Conservation (phyloP, 768 basidiomycete species). For the Symmetrospora coprosmae region DNA sequence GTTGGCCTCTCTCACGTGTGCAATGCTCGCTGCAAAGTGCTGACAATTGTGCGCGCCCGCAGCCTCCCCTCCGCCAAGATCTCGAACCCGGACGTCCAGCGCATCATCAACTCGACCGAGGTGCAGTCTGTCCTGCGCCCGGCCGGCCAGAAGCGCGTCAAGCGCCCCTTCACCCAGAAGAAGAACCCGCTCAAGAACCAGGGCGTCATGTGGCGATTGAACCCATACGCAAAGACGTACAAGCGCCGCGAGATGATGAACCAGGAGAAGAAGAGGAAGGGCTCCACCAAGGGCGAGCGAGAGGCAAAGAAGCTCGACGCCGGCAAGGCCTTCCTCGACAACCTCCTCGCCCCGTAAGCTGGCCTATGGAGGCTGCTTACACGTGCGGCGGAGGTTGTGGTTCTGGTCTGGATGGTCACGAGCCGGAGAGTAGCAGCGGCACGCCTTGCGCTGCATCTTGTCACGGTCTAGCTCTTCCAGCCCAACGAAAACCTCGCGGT, state of each 20-base stretch:
- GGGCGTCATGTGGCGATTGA: constrained; percentile 55
- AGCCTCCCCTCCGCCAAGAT: constrained; percentile 94
- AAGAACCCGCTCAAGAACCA: constrained; percentile 50
- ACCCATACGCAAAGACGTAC: constrained; percentile 93
- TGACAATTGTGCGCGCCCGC: constrained; percentile 9
- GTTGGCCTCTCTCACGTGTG: constrained; percentile 35
- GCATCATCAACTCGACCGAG: constrained; percentile 94
- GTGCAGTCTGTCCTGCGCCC: constrained; percentile 93
- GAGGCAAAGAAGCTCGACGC: constrained; percentile 21
- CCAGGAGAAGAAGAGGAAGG: constrained; percentile 31
- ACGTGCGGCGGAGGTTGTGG: too few relatives aligned
- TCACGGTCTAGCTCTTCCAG: too few relatives aligned
- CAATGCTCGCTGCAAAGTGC: neutral
- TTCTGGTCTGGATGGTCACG: too few relatives aligned
- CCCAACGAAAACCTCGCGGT: too few relatives aligned
- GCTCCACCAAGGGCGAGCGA: constrained; percentile 25
- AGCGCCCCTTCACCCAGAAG: constrained; percentile 96
- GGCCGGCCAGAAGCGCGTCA: constrained; percentile 66
- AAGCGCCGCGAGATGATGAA: constrained; percentile 62
- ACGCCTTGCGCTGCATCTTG: too few relatives aligned
- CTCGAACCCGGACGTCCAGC: constrained; percentile 87
- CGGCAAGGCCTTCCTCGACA: constrained; percentile 21
- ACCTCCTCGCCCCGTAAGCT: constrained; percentile 13
- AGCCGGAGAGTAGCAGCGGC: too few relatives aligned
- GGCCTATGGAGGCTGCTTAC: too few relatives aligned